phyloP scores from a whole-genome alignment of 805 yeast genomes.

The Teunomyces gatunensis region DNA sequence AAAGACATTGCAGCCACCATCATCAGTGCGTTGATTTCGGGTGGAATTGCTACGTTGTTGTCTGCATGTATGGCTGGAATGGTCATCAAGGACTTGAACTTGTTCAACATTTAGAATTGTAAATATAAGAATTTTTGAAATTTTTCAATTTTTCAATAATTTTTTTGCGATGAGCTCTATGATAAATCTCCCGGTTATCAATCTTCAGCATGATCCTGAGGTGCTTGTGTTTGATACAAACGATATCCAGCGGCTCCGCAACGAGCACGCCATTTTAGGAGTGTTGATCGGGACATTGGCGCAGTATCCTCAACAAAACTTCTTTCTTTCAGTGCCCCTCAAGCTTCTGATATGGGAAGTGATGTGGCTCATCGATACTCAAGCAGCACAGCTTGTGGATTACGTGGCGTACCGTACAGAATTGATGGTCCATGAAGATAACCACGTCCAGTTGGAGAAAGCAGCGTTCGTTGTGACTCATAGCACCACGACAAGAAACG shows the following conservation, averaged over 20 bases:
- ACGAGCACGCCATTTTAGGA: conserved; percentile 64
- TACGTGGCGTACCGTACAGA: conserved; percentile 20
- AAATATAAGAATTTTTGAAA: no score
- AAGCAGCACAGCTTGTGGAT: conserved; percentile 44
- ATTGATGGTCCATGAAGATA: background rate
- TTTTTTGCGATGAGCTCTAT: background rate
- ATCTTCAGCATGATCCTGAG: conserved; percentile 12
- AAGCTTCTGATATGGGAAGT: conserved; percentile 73
- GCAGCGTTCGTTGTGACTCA: conserved; percentile 5
- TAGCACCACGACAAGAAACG: conserved; percentile 2
- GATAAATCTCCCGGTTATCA: conserved; percentile 19
- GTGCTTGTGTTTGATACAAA: conserved; percentile 60
- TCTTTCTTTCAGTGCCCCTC: conserved; percentile 82
- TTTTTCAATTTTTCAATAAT: no score
- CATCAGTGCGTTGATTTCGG: conserved; percentile 49
- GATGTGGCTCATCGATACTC: conserved; percentile 53
- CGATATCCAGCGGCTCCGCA: conserved; percentile 53
- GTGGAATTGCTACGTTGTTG: conserved; percentile 51
- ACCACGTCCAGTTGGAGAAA: background rate
- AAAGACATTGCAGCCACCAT: conserved; percentile 47
- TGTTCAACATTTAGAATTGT: conserved; percentile 7
- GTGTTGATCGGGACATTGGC: conserved; percentile 80
- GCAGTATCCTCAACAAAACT: conserved; percentile 88
- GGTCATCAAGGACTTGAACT: conserved; percentile 51
- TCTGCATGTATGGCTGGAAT: conserved; percentile 63